phyloP scores from a whole-genome alignment of 257 asterid species.

The Nicotiana undulata region DNA sequence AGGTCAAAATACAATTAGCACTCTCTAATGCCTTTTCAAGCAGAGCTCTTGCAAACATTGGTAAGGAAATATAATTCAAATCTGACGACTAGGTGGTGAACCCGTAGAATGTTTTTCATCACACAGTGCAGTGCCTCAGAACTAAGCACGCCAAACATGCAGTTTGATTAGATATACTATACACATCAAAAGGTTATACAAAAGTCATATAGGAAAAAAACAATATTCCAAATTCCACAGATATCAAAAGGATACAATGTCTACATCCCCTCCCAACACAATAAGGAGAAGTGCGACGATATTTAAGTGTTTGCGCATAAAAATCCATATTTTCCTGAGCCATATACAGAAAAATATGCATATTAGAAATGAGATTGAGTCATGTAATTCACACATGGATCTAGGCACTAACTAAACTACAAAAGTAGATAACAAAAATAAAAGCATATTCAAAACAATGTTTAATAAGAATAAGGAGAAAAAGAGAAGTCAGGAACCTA shows the following conservation, averaged over 20 bases:
- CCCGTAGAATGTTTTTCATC: background rate
- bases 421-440: background rate
- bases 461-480: background rate
- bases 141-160: background rate
- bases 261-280: background rate
- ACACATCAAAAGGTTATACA: background rate
- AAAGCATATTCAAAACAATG: background rate
- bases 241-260: no score
- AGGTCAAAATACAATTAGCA: background rate
- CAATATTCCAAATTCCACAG: background rate
- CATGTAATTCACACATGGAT: background rate
- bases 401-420: background rate
- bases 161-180: background rate
- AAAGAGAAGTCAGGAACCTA: background rate
- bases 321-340: background rate
- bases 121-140: background rate
- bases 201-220: background rate
- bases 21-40: background rate
- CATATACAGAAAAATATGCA: background rate
- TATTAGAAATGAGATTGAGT: no score
- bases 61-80: no score
- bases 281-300: background rate
- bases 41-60: background rate
- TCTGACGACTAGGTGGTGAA: no score
- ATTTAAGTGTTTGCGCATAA: background rate